phyloP scores from a whole-genome alignment of 2,329 filamentous ascomycete genomes.

The Arthrinium puccinioides region DNA sequence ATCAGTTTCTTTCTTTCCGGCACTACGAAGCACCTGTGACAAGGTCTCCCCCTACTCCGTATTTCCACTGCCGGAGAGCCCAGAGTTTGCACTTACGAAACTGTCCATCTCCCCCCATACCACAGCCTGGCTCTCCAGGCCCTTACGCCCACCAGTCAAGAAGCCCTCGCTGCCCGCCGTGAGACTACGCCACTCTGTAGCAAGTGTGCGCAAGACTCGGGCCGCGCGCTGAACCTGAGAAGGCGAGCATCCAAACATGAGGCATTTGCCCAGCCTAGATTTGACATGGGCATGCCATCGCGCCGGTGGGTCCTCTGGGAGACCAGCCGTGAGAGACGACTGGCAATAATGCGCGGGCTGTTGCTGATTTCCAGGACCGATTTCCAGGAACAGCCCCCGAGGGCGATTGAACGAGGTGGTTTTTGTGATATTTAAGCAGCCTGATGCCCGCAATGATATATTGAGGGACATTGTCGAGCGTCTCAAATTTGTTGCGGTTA shows the following conservation, averaged over 20 bases:
- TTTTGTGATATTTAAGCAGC: no score
- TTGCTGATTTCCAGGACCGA: no score
- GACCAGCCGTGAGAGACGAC: neutral
- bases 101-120: constrained; percentile 67
- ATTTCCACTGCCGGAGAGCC: no score
- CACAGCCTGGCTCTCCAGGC: constrained; percentile 16
- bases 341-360: neutral
- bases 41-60: no score
- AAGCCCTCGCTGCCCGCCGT: constrained; percentile 19
- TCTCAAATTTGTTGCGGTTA: no score
- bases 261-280: constrained; percentile 62
- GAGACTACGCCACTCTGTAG: constrained; percentile 55
- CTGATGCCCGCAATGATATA: no score
- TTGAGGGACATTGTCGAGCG: no score
- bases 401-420: no score
- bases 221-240: constrained; percentile 52
- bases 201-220: constrained; percentile 50
- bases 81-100: constrained; percentile 22
- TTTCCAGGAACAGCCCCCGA: no score
- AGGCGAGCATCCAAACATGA: constrained; percentile 62
- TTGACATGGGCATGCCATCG: constrained; percentile 66
- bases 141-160: constrained; percentile 12
- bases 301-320: constrained; percentile 32
- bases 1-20: no score
- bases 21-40: no score